Conservation (phyloP, 2,329 filamentous ascomycete genomes). For the Penicillium sp. region DNA sequence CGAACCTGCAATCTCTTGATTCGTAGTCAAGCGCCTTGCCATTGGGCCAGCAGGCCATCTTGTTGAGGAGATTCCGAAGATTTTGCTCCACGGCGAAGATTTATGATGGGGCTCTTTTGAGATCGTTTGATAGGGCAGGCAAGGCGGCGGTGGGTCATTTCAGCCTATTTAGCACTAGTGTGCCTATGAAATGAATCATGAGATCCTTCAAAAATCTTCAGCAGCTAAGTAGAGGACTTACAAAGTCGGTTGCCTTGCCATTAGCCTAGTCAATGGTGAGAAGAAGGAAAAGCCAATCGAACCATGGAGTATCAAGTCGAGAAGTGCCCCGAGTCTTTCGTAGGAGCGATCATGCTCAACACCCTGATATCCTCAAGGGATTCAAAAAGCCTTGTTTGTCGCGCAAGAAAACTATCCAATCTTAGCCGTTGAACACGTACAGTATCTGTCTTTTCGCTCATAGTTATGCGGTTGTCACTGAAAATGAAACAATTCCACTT, state of each 20-base stretch:
- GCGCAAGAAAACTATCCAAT: too few species aligned
- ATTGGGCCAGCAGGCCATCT: slow-evolving; percentile 46
- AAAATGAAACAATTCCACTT: too few species aligned
- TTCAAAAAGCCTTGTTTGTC: too few species aligned
- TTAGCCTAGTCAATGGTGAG: background rate
- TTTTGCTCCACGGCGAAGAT: background rate
- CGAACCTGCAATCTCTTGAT: slow-evolving; percentile 56
- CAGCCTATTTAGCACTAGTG: background rate
- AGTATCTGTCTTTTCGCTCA: too few species aligned
- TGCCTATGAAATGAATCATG: too few species aligned
- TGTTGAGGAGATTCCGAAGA: background rate
- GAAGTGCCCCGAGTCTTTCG: too few species aligned
- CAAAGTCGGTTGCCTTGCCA: background rate
- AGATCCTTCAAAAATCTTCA: background rate
- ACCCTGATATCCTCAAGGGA: too few species aligned
- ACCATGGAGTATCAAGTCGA: background rate
- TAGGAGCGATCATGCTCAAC: too few species aligned
- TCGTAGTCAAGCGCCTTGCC: slow-evolving; percentile 56
- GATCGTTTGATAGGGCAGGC: background rate
- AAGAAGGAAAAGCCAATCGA: background rate
- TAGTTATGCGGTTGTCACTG: too few species aligned
- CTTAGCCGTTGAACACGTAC: too few species aligned
- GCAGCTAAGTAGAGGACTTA: too few species aligned
- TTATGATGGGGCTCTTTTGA: background rate
- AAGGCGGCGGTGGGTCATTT: background rate